Base-by-base conservation (phyloP, 1,284 basidiomycete species). In the Mycena citricolor region DNA sequence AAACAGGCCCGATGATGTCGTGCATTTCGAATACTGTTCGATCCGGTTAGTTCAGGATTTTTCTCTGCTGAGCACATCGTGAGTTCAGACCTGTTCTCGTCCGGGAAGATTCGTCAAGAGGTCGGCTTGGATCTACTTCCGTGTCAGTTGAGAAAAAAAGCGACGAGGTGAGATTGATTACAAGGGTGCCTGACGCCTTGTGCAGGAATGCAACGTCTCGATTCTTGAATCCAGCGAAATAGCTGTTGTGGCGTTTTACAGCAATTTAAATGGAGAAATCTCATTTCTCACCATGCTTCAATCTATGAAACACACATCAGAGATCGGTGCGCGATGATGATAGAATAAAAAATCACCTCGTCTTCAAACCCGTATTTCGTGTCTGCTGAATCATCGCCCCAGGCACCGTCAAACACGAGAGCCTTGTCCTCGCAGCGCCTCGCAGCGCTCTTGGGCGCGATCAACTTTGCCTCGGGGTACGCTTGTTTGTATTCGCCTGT, bases 31-130 rank as follows among this genome's bases (percentile, higher is more conserved):
- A 4, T 17, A n/a, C n/a, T n/a, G n/a, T n/a, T 20, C 14, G 17
- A 10, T 25, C 21, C n/a, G 54, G 49, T 35, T 61, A 58, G n/a
- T 57, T 20, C 4, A 11, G 35, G 13, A 57, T 40, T 52, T 57
- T 49, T 52, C 12, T 22, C 20, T 5, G 14, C 28, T 5, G 26
- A 24, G 5, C 34, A 28, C 23, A 41, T 28, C 24, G 22, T 43
- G 16, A n/a, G 16, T 20, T 56, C 62, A 20, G 52, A 87, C 87
- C 69, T 97, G 93, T 65, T 97, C 94, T 0, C 64, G 83, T 2
- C 79, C 73, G 0, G 94, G 93, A 5, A 97, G 69, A 66, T 97
- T 97, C 71, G 95, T 84, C 4, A 97, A 63, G 32, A 97, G 69
- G 62, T 98, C 95, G 1, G 90, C 94, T 60, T 88, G 73, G 46